Conservation (phyloP, 805 yeast genomes). For the Teunomyces cretensis region DNA sequence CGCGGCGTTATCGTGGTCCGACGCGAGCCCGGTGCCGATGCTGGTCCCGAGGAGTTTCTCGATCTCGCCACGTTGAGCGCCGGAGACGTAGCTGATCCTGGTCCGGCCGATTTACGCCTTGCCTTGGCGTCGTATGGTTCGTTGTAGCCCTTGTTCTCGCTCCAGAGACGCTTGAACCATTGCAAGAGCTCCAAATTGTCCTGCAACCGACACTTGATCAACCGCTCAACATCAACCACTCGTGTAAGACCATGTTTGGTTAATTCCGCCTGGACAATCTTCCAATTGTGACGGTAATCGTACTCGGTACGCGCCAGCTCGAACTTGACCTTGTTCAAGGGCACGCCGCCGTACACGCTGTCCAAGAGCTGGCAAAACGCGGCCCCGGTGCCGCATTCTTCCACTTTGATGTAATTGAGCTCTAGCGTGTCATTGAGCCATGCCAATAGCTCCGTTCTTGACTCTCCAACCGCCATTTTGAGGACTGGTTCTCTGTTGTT, state of each 20-base stretch:
- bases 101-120: constrained; percentile 9
- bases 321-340: constrained; percentile 75
- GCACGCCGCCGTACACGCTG: constrained; percentile 77
- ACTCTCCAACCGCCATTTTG: constrained; percentile 51
- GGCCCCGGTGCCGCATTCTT: constrained; percentile 95
- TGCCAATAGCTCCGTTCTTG: constrained; percentile 76
- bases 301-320: constrained; percentile 63
- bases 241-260: constrained; percentile 67
- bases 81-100: not conserved
- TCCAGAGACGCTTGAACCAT: constrained; percentile 87
- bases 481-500: not conserved
- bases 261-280: constrained; percentile 81
- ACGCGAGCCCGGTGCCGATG: not conserved
- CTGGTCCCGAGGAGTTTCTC: constrained; percentile 5
- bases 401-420: constrained; percentile 71
- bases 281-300: constrained; percentile 78
- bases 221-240: constrained; percentile 73
- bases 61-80: constrained; percentile 2
- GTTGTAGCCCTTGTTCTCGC: constrained; percentile 64
- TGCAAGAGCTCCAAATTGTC: constrained; percentile 93
- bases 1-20: constrained; percentile 1
- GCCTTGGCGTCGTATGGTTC: constrained; percentile 62
- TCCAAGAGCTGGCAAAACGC: constrained; percentile 92
- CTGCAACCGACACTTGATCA: constrained; percentile 86
- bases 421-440: constrained; percentile 81